Percentiles rank a stretch among this genome's conserved stretches.
Conservation (phyloP, 2,329 filamentous ascomycete genomes). For the Knufia fluminis region DNA sequence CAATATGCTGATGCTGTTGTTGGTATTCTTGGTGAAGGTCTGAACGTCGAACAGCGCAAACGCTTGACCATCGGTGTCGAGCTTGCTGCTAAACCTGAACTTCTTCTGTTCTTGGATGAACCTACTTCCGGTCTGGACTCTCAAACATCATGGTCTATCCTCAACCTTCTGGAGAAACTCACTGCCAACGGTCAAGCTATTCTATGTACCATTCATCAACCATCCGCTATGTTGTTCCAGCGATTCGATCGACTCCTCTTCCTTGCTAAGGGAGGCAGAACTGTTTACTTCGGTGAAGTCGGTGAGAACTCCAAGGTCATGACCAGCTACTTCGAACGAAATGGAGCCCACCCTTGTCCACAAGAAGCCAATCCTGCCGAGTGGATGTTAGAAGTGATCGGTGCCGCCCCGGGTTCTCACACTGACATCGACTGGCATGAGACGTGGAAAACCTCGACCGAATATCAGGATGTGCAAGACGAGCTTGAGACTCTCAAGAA, state of each 20-base stretch:
- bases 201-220: slow-evolving; percentile 95
- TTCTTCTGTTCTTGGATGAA: slow-evolving; percentile 88
- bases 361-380: slow-evolving; percentile 63
- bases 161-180: slow-evolving; percentile 78
- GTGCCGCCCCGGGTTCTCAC: slow-evolving; percentile 54
- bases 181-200: slow-evolving; percentile 84
- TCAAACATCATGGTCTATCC: slow-evolving; percentile 88
- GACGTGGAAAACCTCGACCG: slow-evolving; percentile 51
- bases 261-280: slow-evolving; percentile 55
- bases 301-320: slow-evolving; percentile 50
- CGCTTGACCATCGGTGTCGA: slow-evolving; percentile 94
- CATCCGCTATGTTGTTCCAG: slow-evolving; percentile 90
- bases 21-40: slow-evolving; percentile 72
- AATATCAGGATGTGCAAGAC: slow-evolving; percentile 45
- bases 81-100: slow-evolving; percentile 78
- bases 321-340: slow-evolving; percentile 54
- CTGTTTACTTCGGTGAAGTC: slow-evolving; percentile 61
- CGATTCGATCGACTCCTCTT: slow-evolving; percentile 62
- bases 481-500: slow-evolving; percentile 50
- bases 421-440: slow-evolving; percentile 58
- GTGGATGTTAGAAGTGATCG: slow-evolving; percentile 57
- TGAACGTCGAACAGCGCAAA: slow-evolving; percentile 56
- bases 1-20: slow-evolving; percentile 84
- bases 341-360: slow-evolving; percentile 53
- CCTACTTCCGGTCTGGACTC: slow-evolving; percentile 89